Conservation (phyloP, 805 yeast species). For the Teunomyces gatunensis region DNA sequence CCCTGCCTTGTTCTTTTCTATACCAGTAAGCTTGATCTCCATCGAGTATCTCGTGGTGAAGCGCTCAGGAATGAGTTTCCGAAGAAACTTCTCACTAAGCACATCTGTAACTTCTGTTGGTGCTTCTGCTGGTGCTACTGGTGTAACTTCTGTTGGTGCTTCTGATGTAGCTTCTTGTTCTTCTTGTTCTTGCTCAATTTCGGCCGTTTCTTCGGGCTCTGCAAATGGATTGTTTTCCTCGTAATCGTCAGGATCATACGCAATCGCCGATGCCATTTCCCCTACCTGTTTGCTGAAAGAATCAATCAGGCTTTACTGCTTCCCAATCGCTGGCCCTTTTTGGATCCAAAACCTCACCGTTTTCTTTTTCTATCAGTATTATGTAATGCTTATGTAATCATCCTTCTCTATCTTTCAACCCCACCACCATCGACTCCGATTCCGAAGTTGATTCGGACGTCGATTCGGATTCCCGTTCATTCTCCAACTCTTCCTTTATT, state of each 20-base stretch:
- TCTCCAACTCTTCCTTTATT: slow-evolving; percentile 1
- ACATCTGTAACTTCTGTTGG: neutral
- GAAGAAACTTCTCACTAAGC: slow-evolving; percentile 30
- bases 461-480: neutral
- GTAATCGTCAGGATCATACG: slow-evolving; percentile 24
- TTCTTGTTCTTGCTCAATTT: slow-evolving; percentile 12
- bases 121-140: neutral
- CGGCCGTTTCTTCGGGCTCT: slow-evolving; percentile 22
- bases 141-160: neutral
- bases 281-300: neutral
- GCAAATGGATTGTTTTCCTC: slow-evolving; percentile 45
- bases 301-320: neutral
- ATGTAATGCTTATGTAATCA: neutral
- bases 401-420: neutral
- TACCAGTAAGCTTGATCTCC: slow-evolving; percentile 55
- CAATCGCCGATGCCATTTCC: slow-evolving; percentile 6
- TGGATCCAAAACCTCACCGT: no score
- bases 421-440: neutral
- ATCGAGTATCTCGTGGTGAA: slow-evolving; percentile 43
- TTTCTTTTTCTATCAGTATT: neutral
- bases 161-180: slow-evolving; percentile 14
- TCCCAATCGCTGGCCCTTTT: no score
- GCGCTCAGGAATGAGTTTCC: slow-evolving; percentile 51
- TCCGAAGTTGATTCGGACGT: neutral
- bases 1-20: slow-evolving; percentile 71